Evolutionary conservation across 2,329 filamentous ascomycete species (phyloP).

Genomic region (Sarocladiaceae sp.): DNA sequence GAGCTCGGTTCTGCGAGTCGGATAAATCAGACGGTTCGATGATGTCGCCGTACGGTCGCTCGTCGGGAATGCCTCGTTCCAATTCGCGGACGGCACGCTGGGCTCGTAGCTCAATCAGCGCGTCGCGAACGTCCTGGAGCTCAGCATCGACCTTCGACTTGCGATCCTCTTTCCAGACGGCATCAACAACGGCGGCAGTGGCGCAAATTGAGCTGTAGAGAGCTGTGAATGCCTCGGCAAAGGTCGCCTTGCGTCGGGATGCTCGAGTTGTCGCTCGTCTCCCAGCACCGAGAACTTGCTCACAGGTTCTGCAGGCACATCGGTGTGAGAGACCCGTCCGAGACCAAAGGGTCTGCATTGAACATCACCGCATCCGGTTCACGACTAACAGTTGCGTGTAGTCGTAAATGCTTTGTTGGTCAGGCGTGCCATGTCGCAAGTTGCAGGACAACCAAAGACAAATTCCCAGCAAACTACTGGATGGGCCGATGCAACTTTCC

Average conservation of each 20-base stretch:
- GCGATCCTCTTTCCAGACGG: slow-evolving; percentile 49
- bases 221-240: slow-evolving; percentile 55
- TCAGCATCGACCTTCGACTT: slow-evolving; percentile 55
- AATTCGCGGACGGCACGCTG: background rate
- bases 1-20: slow-evolving; percentile 1
- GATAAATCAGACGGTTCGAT: background rate
- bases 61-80: background rate
- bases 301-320: slow-evolving; percentile 58
- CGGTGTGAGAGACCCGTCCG: slow-evolving; percentile 57
- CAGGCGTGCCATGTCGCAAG: too few relatives aligned
- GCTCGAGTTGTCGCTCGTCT: slow-evolving; percentile 40
- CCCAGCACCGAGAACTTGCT: slow-evolving; percentile 40
- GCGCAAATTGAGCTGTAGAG: slow-evolving; percentile 63
- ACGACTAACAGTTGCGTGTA: slow-evolving; percentile 22
- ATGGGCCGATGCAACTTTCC: slow-evolving; percentile 3
- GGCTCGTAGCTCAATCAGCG: slow-evolving; percentile 29
- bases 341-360: slow-evolving; percentile 52
- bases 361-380: slow-evolving; percentile 43
- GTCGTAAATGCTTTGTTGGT: background rate
- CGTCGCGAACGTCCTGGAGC: slow-evolving; percentile 48
- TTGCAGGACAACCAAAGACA: too few relatives aligned
- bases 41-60: background rate
- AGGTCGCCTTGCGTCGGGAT: slow-evolving; percentile 41
- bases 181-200: slow-evolving; percentile 57
- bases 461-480: too few relatives aligned